These are phyloP conservation scores for Dicorynia guianensis DNA, from an alignment of 306 rosid genomes.

Conservation along the genomic window DNA sequence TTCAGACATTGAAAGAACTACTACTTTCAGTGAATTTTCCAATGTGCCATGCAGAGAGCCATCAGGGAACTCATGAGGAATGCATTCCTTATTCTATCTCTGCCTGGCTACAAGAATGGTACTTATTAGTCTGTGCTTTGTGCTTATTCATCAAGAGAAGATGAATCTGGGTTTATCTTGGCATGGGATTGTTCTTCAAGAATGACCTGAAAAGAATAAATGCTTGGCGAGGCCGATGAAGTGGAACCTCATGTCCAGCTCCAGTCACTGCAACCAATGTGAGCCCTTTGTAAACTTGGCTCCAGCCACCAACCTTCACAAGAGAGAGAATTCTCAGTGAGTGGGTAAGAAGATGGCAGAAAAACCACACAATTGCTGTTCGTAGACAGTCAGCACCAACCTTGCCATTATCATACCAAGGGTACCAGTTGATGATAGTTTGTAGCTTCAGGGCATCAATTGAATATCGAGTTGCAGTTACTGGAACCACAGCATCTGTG, in stretches of 20 bases:
- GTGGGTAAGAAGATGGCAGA: not conserved
- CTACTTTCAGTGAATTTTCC: not conserved
- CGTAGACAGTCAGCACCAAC: conserved; percentile 53
- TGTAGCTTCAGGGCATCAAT: conserved; percentile 87
- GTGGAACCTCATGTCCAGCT: conserved; percentile 98
- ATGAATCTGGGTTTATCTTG: conserved; percentile 49
- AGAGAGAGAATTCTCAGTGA: conserved; percentile 36
- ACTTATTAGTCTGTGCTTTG: conserved; percentile 35
- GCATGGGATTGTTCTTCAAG: conserved; percentile 82
- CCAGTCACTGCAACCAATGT: conserved; percentile 84
- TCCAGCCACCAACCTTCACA: conserved; percentile 93
- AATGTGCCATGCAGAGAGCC: conserved; percentile 35
- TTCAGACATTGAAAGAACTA: too few species aligned
- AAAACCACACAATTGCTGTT: not conserved
- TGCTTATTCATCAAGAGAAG: conserved; percentile 45
- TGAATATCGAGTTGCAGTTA: conserved; percentile 90
- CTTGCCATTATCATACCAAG: conserved; percentile 88
- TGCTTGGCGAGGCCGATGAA: conserved; percentile 85
- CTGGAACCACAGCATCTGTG: conserved; percentile 88
- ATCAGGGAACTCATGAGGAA: conserved; percentile 63
- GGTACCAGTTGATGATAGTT: conserved; percentile 80
- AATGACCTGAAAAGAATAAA: conserved; percentile 86
- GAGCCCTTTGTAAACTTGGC: conserved; percentile 85
- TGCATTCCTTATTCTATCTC: conserved; percentile 60
- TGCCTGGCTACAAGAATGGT: conserved; percentile 38